Conservation (phyloP, 1,284 basidiomycete genomes). For the Tetrapyrgos nigripes region DNA sequence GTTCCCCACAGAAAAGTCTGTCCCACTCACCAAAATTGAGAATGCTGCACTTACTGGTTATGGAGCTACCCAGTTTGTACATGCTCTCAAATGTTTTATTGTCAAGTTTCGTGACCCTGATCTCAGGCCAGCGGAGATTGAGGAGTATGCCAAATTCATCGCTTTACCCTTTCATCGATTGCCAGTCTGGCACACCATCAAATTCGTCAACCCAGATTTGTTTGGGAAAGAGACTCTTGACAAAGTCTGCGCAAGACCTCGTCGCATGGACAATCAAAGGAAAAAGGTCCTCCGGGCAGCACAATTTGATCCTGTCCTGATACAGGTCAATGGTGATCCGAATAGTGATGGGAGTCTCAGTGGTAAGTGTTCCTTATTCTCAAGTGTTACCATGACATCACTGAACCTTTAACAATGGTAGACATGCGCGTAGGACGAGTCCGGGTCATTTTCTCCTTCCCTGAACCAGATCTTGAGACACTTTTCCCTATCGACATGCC, state of each 20-base stretch:
- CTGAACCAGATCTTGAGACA: neutral
- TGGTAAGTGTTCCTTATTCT: neutral
- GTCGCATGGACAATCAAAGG: neutral
- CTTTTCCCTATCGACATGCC: neutral
- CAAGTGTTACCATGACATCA: neutral
- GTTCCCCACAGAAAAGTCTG: slow-evolving; percentile 23
- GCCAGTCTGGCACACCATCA: slow-evolving; percentile 2
- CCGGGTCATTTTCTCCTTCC: neutral
- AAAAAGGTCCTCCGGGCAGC: neutral
- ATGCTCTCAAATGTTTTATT: slow-evolving; percentile 34
- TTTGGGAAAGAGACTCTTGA: neutral
- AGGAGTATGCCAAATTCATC: neutral
- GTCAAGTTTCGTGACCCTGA: slow-evolving; percentile 20
- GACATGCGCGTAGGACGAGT: neutral
- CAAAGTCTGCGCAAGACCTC: neutral
- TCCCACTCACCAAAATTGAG: slow-evolving; percentile 20
- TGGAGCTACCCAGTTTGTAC: slow-evolving; percentile 29
- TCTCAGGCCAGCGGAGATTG: slow-evolving; percentile 3
- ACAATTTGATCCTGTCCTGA: neutral
- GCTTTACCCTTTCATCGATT: neutral
- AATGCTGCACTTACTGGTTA: slow-evolving; percentile 16
- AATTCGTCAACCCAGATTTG: neutral
- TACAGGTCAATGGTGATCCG: neutral
- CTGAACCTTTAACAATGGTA: neutral
- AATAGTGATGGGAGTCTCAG: neutral